Base-by-base conservation (phyloP, 106 monocot genomes). In the Dendrobium officinale region DNA sequence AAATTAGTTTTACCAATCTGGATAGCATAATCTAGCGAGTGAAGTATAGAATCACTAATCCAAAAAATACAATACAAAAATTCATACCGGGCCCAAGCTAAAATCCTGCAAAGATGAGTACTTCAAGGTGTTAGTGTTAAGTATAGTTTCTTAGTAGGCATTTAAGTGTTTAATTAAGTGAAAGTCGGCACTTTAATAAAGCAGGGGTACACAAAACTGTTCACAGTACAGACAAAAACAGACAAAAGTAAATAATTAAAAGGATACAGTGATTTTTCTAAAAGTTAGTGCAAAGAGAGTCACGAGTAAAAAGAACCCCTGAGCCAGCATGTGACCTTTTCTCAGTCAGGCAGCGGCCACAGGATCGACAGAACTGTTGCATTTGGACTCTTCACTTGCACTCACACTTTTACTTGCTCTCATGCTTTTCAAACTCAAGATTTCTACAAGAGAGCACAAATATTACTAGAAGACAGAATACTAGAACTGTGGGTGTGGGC, bases 231-330 rank as follows among this genome's bases (percentile, higher is more conserved):
- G 4, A 22, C 4, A 6, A n/a, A 61, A 61, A 19, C 58, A 61
- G 22, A 61, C 22, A 61, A 61, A 3, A 61, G 22, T 61, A 61
- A 61, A 61, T 61, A 61, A 22, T 61, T 61, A 22, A 22, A 33
- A 37, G 33, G 70, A 37, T 22, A 66, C 70, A 37, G 31, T 70
- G 51, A 8, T 0, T 18, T 67, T 77, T 49, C 18, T 40, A 73
- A 79, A 75, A 79, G 27, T 48, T 45, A 19, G 42, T 55, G 56
- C 56, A 84, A 74, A 42, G 45, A 24, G 49, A 19, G 74, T 79
- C 79, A 83, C 83, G 55, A 61, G 77, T 48, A 76, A 77, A 42
- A 77, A 77, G 77, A 77, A 81, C 73, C 81, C 47, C 73, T 73
- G 31, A 19, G 43, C 64, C 59, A 67, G 29, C 42, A 75, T 40